Evolutionary conservation across 148 eudicot species (phyloP).

Genomic region (Chenopodium album): DNA sequence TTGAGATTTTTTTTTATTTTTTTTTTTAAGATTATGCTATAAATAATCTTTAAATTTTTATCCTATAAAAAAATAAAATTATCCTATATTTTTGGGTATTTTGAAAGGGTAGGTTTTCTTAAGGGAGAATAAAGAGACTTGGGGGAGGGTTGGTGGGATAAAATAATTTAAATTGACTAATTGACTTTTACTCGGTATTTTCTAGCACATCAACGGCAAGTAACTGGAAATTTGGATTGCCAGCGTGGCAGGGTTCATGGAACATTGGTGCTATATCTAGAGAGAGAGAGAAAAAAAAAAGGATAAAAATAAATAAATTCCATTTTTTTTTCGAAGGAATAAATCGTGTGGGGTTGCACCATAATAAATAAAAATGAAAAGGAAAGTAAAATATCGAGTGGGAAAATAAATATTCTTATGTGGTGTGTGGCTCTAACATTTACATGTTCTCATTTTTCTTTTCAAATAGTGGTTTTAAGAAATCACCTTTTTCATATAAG

Average conservation of each 20-base stretch:
- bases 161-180: constrained; percentile 9
- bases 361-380: not conserved
- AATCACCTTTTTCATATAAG: no score
- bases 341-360: constrained; percentile 11
- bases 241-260: constrained; percentile 14
- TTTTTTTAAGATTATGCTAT: no score
- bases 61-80: no score
- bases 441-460: not conserved
- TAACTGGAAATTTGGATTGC: constrained; percentile 15
- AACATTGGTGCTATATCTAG: constrained; percentile 7
- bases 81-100: no score
- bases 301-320: not conserved
- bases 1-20: no score
- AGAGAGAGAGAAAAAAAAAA: not conserved
- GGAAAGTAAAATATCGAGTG: not conserved
- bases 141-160: constrained; percentile 23
- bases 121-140: constrained; percentile 5
- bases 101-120: not conserved
- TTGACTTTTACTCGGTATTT: constrained; percentile 3
- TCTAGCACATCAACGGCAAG: not conserved
- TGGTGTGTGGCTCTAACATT: not conserved
- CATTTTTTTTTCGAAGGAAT: not conserved
- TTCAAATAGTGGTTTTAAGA: not conserved
- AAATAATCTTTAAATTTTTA: no score
- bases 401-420: constrained; percentile 1